These are phyloP conservation scores for Fusarium duplospermum DNA, from an alignment of 2,329 filamentous ascomycete species.

Conservation along the genomic window DNA sequence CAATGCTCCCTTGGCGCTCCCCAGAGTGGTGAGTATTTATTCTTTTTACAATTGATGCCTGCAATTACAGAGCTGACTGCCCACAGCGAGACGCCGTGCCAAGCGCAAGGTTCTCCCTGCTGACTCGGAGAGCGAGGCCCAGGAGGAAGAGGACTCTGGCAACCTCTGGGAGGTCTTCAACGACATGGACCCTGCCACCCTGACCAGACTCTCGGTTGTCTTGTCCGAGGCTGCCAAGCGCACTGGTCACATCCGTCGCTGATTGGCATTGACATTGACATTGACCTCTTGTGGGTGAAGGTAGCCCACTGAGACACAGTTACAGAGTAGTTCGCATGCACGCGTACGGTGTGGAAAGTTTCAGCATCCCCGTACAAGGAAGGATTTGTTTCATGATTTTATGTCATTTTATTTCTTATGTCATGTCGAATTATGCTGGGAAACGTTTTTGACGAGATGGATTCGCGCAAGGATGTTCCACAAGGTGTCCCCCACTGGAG, in stretches of 20 bases:
- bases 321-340: background rate
- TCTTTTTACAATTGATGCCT: background rate
- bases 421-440: background rate
- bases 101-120: background rate
- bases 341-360: background rate
- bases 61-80: no score
- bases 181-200: background rate
- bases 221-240: background rate
- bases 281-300: background rate
- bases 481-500: background rate
- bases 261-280: background rate
- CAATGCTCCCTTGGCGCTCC: background rate
- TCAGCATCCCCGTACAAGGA: background rate
- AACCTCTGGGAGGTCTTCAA: background rate
- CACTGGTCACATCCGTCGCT: background rate
- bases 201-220: background rate
- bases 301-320: background rate
- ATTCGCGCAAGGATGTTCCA: background rate
- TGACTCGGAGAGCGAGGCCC: background rate
- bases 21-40: background rate
- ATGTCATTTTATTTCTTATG: background rate
- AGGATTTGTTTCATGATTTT: background rate
- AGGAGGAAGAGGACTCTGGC: background rate
- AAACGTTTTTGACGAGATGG: background rate
- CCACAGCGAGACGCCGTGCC: background rate